Base-by-base conservation (phyloP, 495 filamentous ascomycete species). In the Chlorociboria aeruginascens region DNA sequence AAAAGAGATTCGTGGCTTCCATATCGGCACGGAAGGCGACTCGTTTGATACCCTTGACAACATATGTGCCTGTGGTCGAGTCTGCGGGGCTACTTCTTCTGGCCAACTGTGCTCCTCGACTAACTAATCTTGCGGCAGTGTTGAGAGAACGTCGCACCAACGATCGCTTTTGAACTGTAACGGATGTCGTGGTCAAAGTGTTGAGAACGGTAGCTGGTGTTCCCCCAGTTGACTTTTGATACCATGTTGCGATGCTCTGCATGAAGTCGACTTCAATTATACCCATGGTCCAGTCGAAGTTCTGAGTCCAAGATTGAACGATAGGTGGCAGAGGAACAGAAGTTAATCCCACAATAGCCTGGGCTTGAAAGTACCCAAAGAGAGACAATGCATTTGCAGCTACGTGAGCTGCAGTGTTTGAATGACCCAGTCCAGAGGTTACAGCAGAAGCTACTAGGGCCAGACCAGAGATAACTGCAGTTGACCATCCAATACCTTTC, bases 271-370 rank as follows among this genome's bases (percentile, higher is more conserved):
- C 75, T 44, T 76, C 76, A 59, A 98, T 94, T 59, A 98, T 89
- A 57, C 92, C 92, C 87, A 98, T 93, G 62, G 81, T 90, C 92
- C 92, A 98, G 63, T 90, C 82, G 70, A 97, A 96, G 60, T 97
- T 92, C 69, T 97, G 90, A 0, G 90, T 95, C 92, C 92, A 98
- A 0, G 90, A 74, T 58, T 83, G 76, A 37, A 94, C 92, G 41
- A 94, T 84, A 0, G 92, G 92, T 3, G 92, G 92, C 43, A 95
- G 77, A 20, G 73, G 72, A n/a, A 96, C 81, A 10, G 83, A 74
- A 32, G 78, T 84, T 71, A 96, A 83, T 39, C 89, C 92, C 53
- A 95, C 72, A 64, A 98, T 89, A n/a, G 92, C 89, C 62, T 96
- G 92, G 10, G 85, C 81, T 63, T 98, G 92, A 75, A 97, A 95